Base-by-base conservation (phyloP, 1,284 basidiomycete species). In the Leccinum colubrinum region DNA sequence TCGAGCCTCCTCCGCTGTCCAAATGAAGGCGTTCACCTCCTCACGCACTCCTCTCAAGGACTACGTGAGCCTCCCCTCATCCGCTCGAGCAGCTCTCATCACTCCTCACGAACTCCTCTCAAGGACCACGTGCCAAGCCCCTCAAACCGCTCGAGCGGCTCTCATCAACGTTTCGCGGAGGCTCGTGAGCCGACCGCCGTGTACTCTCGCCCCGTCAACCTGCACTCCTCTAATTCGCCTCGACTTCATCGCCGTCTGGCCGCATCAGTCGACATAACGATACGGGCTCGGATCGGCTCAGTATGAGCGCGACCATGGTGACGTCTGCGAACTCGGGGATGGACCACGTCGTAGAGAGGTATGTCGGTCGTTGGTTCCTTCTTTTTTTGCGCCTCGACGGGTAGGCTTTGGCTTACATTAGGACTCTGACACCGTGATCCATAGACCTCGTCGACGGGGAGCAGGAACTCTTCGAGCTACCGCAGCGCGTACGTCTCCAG, bases 271-370 rank as follows among this genome's bases (percentile, higher is more conserved):
- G 88, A 65, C 84, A 85, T 67, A 90, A 89, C 68, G 88, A 90
- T 71, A 77, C 80, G 39, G 77, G 79, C 5, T 84, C 84, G 7
- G 86, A 86, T 66, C 74, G 79, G 37, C 65, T 80, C 33, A 79
- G 76, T 64, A 64, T 82, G 41, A 83, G 83, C 6, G 76, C 79
- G 6, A 81, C 79, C 2, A 78, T 83, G 67, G 74, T 77, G 52
- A 79, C 79, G 15, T 81, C 80, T 7, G 78, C 74, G 50, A 84
- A 80, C 69, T 82, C 85, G 64, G 81, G 72, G n/a, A 90, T 86
- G 15, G 88, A 91, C 60, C 79, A 86, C 78, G 79, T 86, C 60
- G 78, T 90, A 59, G 87, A 81, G 86, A 81, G 86, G 88, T 88
- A 67, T 60, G 82, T 55, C 46, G 35, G 12, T 53, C 48, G 12